phyloP scores from a whole-genome alignment of 805 yeast genomes.

The Suhomyces sp. region DNA sequence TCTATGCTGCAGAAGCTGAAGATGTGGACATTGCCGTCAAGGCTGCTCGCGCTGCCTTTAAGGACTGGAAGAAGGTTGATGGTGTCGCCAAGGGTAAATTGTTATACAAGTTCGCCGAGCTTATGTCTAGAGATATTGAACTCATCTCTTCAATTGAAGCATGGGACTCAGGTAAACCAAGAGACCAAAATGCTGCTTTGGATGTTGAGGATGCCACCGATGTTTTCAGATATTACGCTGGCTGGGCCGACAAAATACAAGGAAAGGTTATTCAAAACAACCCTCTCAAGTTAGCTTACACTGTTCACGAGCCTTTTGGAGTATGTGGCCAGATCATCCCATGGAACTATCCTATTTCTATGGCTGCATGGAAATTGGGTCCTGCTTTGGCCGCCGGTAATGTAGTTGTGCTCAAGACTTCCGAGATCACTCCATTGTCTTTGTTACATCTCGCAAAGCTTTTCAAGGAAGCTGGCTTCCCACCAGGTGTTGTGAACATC shows the following conservation, averaged over 20 bases:
- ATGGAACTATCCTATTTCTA: constrained; percentile 66
- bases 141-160: constrained; percentile 40
- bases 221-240: constrained; percentile 54
- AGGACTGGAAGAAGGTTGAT: constrained; percentile 45
- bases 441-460: constrained; percentile 57
- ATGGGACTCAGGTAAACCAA: constrained; percentile 49
- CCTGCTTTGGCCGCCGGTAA: constrained; percentile 84
- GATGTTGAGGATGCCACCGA: constrained; percentile 48
- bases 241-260: constrained; percentile 58
- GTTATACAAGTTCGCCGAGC: constrained; percentile 37
- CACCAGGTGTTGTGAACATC: constrained; percentile 72
- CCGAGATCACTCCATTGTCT: constrained; percentile 75
- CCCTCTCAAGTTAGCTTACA: constrained; percentile 58
- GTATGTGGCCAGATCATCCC: constrained; percentile 71
- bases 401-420: constrained; percentile 66
- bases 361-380: constrained; percentile 80
- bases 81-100: constrained; percentile 42
- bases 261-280: constrained; percentile 45
- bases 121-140: constrained; percentile 32
- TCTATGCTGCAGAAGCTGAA: constrained; percentile 40
- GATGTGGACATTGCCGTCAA: constrained; percentile 43
- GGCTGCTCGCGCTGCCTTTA: constrained; percentile 38
- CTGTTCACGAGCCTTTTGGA: constrained; percentile 64
- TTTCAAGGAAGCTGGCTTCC: constrained; percentile 67
- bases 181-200: constrained; percentile 44